phyloP scores from a whole-genome alignment of 2,329 filamentous ascomycete genomes.

The Aaosphaeria arxii region DNA sequence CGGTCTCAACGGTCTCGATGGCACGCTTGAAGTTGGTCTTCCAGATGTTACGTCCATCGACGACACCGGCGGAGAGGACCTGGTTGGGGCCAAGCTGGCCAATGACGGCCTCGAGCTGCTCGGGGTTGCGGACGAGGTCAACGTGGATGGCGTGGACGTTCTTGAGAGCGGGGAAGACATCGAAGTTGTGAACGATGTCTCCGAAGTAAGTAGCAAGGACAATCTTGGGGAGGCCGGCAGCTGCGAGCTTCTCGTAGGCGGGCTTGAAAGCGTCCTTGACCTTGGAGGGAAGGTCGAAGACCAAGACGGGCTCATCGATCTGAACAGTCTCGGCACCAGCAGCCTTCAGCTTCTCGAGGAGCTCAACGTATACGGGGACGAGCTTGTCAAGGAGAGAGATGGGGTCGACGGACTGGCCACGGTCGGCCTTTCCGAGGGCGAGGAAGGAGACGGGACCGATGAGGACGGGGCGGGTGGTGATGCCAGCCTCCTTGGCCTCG shows the following conservation, averaged over 20 bases:
- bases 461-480: constrained; percentile 88
- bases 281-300: constrained; percentile 87
- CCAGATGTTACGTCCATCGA: constrained; percentile 99
- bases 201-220: constrained; percentile 97
- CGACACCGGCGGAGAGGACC: constrained; percentile 89
- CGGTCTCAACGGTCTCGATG: constrained; percentile 85
- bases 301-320: constrained; percentile 96
- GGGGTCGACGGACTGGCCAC: constrained; percentile 86
- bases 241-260: constrained; percentile 85
- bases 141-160: constrained; percentile 84
- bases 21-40: constrained; percentile 99
- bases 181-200: constrained; percentile 98
- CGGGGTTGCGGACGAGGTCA: constrained; percentile 96
- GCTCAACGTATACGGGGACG: constrained; percentile 89
- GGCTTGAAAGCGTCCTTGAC: constrained; percentile 98
- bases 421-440: constrained; percentile 95
- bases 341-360: constrained; percentile 88
- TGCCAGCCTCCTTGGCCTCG: constrained; percentile 96
- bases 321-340: constrained; percentile 95
- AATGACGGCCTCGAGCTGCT: constrained; percentile 88
- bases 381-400: constrained; percentile 93
- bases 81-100: constrained; percentile 83
- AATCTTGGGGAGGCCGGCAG: constrained; percentile 79
- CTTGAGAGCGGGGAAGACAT: constrained; percentile 71
- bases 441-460: constrained; percentile 97